These are phyloP conservation scores for Mortierella sp. DNA, from an alignment of 371 early-diverging fungal genomes.

Conservation along the genomic window DNA sequence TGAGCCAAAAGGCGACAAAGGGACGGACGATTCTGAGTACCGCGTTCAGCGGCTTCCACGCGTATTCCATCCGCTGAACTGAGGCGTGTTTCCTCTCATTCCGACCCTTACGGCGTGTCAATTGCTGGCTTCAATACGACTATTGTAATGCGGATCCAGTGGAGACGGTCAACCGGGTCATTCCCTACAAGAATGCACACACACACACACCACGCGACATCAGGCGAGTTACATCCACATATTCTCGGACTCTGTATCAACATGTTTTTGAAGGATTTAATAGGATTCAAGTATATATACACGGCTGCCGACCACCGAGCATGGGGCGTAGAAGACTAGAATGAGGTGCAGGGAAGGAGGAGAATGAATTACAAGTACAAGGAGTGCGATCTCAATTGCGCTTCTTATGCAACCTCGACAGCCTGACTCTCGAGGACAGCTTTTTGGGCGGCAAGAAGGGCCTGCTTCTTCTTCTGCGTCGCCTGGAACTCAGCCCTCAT, in stretches of 20 bases:
- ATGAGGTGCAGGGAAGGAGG: not conserved
- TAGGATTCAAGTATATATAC: constrained; percentile 10
- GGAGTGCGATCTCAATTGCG: no score
- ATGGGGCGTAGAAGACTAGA: not conserved
- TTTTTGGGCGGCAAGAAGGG: constrained; percentile 29
- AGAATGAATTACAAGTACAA: no score
- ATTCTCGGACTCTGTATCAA: no score
- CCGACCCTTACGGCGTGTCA: no score
- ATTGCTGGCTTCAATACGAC: no score
- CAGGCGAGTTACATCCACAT: no score
- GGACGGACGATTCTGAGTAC: not conserved
- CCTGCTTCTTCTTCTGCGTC: constrained; percentile 57
- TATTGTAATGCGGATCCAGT: no score
- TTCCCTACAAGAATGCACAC: no score
- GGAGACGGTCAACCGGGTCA: no score
- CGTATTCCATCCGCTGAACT: constrained; percentile 39
- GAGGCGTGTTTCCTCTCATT: not conserved
- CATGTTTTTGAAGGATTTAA: not conserved
- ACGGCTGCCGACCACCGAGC: not conserved
- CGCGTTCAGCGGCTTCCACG: constrained; percentile 21
- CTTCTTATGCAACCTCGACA: constrained; percentile 15
- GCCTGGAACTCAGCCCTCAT: constrained; percentile 76
- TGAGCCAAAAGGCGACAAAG: not conserved
- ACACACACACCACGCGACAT: no score
- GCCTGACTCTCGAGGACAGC: constrained; percentile 3